Base-by-base conservation (phyloP, 2,329 filamentous ascomycete species). In the Aspergillus sp. region DNA sequence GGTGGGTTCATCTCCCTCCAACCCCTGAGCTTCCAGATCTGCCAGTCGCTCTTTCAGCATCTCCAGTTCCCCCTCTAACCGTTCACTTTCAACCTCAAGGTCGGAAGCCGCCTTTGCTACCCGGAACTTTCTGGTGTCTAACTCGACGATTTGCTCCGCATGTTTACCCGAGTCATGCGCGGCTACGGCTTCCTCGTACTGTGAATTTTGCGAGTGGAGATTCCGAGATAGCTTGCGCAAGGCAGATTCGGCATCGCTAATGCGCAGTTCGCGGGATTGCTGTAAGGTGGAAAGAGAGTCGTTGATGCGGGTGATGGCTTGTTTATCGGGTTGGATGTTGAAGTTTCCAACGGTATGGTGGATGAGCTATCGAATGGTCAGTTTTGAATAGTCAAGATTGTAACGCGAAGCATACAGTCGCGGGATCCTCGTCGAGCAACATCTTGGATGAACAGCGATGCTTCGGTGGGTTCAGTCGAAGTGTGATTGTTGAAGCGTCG, bases 81-180 rank as follows among this genome's bases (percentile, higher is more conserved):
- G 78, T 73, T 97, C 91, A n/a, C 87, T 86, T 70, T 98, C 93
- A 61, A 91, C 90, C 72, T 96, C 90, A 6, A 93, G 75, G 64
- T 97, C 91, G 1, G 81, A 85, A 0, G 88, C 89, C 11, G 87
- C 82, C 68, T 97, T 97, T n/a, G 91, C 91, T 45, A 89, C 85
- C 55, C 90, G 85, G 70, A 97, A 97, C 63, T 96, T 96, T 56
- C 90, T 83, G 1, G 89, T 95, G 68, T 97, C 91, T 48, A 96
- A 83, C 33, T 85, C 80, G 13, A 93, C 78, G 50, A 97, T 95
- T 61, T 88, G 82, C 31, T 82, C 83, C 5, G 90, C 89, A 70
- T 97, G 91, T 47, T 81, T 82, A 5, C 84, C 78, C 0, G 87
- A 81, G 51, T 89, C 88, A 72, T 95, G 88, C 3, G 83, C 73